phyloP scores from a whole-genome alignment of 768 basidiomycete genomes.

The Russula olivacea region DNA sequence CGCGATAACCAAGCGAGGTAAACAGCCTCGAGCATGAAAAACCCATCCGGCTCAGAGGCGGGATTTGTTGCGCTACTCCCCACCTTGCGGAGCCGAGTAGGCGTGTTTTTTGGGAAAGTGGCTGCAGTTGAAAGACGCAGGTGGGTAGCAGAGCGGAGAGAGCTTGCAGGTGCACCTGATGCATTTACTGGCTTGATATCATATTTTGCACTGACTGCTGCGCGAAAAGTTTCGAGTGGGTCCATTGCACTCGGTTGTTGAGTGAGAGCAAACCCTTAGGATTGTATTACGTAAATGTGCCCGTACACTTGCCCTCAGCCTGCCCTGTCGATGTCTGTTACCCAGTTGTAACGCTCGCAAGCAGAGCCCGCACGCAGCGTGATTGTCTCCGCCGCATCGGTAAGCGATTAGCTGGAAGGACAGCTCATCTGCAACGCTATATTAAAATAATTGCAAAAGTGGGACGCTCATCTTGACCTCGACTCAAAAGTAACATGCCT shows the following conservation, averaged over 20 bases:
- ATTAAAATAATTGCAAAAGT: background rate
- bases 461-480: background rate
- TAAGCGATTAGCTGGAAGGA: conserved; percentile 64
- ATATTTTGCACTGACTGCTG: conserved; percentile 16
- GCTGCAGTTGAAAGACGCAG: conserved; percentile 49
- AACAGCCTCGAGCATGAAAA: conserved; percentile 75
- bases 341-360: conserved; percentile 55
- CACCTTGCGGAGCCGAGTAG: conserved; percentile 75
- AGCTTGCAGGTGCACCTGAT: conserved; percentile 36
- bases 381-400: conserved; percentile 69
- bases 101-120: conserved; percentile 61
- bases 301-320: too few relatives aligned
- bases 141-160: conserved; percentile 56
- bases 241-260: conserved; percentile 6
- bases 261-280: too few relatives aligned
- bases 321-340: conserved; percentile 29
- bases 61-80: conserved; percentile 42
- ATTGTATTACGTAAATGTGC: background rate
- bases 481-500: too few relatives aligned
- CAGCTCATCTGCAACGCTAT: conserved; percentile 48
- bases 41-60: conserved; percentile 41
- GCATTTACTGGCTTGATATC: conserved; percentile 10
- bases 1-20: conserved; percentile 78
- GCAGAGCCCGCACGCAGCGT: conserved; percentile 50
- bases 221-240: conserved; percentile 22